phyloP scores from a whole-genome alignment of 495 filamentous ascomycete species.

The Penicillium paxilli region DNA sequence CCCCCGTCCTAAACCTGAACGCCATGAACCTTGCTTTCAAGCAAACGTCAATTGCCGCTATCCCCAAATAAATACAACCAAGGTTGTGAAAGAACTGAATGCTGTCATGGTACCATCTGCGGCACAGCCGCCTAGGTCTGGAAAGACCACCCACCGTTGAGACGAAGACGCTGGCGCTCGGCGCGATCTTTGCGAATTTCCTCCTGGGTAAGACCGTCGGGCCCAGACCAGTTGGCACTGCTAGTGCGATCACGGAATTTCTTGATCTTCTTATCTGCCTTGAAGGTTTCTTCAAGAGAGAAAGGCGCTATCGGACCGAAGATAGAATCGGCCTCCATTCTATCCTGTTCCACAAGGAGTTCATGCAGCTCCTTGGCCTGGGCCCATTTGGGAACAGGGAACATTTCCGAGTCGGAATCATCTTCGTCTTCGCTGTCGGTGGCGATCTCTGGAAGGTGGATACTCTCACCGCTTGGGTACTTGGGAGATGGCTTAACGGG shows the following conservation, averaged over 20 bases:
- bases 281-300: slow-evolving; percentile 94
- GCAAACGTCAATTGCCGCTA: slow-evolving; percentile 4
- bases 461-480: slow-evolving; percentile 75
- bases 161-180: slow-evolving; percentile 74
- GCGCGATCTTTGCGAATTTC: slow-evolving; percentile 79
- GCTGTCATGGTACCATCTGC: background rate
- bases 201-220: slow-evolving; percentile 88
- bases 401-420: slow-evolving; percentile 58
- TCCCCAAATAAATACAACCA: background rate
- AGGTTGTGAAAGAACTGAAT: slow-evolving; percentile 1
- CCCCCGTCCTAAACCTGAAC: slow-evolving; percentile 8
- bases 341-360: slow-evolving; percentile 73
- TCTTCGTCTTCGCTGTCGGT: slow-evolving; percentile 83
- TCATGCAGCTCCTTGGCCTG: slow-evolving; percentile 74
- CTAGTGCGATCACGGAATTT: slow-evolving; percentile 86
- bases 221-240: slow-evolving; percentile 85
- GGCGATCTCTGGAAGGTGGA: slow-evolving; percentile 85
- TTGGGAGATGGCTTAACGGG: slow-evolving; percentile 69
- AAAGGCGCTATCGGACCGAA: slow-evolving; percentile 86
- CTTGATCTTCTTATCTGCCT: slow-evolving; percentile 72
- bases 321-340: slow-evolving; percentile 78
- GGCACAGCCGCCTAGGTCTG: slow-evolving; percentile 7
- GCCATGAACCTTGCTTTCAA: background rate
- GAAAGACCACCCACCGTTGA: slow-evolving; percentile 86
- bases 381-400: slow-evolving; percentile 76